Percentiles rank a stretch among this genome's conserved stretches.
phyloP scores from a whole-genome alignment of 352 stramenopile genomes.

The Phytophthora citricola region DNA sequence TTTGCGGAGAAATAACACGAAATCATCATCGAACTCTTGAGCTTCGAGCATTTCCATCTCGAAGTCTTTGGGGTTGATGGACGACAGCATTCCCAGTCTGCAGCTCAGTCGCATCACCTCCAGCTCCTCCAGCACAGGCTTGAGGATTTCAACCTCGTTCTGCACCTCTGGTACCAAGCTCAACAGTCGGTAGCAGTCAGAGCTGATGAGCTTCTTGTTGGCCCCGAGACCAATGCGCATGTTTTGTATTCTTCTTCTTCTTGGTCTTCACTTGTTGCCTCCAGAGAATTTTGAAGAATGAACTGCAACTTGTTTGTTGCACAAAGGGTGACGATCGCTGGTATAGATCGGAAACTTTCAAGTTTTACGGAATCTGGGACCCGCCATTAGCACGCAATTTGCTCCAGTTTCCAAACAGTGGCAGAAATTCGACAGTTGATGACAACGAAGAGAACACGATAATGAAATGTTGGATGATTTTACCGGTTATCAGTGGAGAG shows the following conservation, averaged over 20 bases:
- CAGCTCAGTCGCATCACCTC: conserved; percentile 75
- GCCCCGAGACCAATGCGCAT: conserved; percentile 30
- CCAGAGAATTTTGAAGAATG: conserved; percentile 21
- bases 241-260: background rate
- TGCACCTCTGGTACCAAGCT: conserved; percentile 59
- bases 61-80: conserved; percentile 59
- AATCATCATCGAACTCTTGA: conserved; percentile 68
- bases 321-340: no score
- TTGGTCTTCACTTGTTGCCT: conserved; percentile 19
- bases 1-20: conserved; percentile 61
- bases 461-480: background rate
- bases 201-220: conserved; percentile 31
- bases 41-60: conserved; percentile 59
- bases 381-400: conserved; percentile 1
- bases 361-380: conserved; percentile 10
- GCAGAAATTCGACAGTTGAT: conserved; percentile 11
- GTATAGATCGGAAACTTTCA: no score
- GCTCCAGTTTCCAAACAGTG: background rate
- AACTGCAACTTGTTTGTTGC: no score
- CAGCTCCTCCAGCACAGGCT: conserved; percentile 69
- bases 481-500: background rate
- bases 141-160: conserved; percentile 74
- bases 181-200: conserved; percentile 65
- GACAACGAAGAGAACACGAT: conserved; percentile 10
- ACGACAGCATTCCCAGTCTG: conserved; percentile 55